A percentile compares a stretch with the other conserved stretches of the same genome.
These are phyloP conservation scores for Malus hybrid DNA, from an alignment of 331 rosid species.

Conservation along the genomic window DNA sequence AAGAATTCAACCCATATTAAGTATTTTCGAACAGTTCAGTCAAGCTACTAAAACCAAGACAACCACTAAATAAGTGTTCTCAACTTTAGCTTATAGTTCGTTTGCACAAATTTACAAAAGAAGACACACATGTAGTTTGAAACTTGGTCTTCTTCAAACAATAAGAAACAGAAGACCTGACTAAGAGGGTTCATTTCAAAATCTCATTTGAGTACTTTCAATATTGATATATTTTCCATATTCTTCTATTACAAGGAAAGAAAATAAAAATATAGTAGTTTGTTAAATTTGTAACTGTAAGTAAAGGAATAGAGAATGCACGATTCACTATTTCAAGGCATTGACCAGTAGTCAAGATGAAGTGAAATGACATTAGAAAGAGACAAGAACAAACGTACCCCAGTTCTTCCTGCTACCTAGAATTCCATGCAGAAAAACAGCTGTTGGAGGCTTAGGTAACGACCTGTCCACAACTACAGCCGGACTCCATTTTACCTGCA, in stretches of 20 bases:
- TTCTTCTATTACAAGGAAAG: not conserved
- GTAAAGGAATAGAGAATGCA: not conserved
- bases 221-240: not conserved
- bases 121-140: not conserved
- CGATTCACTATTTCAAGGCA: not conserved
- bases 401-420: constrained; percentile 79
- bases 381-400: constrained; percentile 38
- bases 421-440: constrained; percentile 90
- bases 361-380: not conserved
- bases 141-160: not conserved
- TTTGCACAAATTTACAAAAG: too few species aligned
- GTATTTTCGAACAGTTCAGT: not conserved
- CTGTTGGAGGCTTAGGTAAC: constrained; percentile 77
- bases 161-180: not conserved
- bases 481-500: constrained; percentile 90
- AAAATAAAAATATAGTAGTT: not conserved
- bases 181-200: not conserved
- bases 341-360: not conserved
- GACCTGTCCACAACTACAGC: constrained; percentile 39
- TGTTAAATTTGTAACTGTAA: not conserved
- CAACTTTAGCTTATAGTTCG: not conserved
- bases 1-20: not conserved
- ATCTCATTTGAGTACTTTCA: not conserved
- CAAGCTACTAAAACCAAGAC: not conserved
- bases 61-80: not conserved